Evolutionary conservation across 1,284 basidiomycete genomes (phyloP), one percentile per base, ranked within the genome.

Genomic region (Boletus sp.): DNA sequence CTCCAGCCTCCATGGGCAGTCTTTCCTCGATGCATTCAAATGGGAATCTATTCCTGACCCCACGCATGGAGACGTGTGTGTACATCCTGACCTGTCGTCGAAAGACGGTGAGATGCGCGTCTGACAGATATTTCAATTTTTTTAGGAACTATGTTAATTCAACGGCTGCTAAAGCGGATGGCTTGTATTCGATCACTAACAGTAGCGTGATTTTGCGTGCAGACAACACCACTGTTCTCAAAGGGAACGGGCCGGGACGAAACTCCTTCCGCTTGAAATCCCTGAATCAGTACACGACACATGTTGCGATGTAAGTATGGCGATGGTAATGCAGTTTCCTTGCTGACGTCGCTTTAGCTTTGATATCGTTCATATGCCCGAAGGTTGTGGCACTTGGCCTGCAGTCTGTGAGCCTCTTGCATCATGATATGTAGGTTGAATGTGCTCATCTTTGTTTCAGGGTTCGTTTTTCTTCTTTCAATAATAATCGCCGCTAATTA

Each of bases 131-230:
- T 3, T 15, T n/a, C 15, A 6, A 4, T 27, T n/a, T 43, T n/a
- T 44, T 37, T 46, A 84, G 82, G 20, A 83, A 81, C 63, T 85
- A 85, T 58, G 80, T 84, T 42, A 62, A 76, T 60, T 63, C 75
- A 52, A 53, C 69, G 3, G 81, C 78, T 0, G 82, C 83, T 1
- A 56, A 67, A 44, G 66, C 66, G 31, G 64, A 76, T 31, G 81
- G 82, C 59, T 65, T 84, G 51, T 80, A 81, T 9, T 82, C 73
- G 54, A 72, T 80, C 1, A 74, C 74, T n/a, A 71, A 67, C 12
- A 67, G 77, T 61, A 74, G 73, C 31, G 82, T 84, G 57, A 73
- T 80, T 39, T 60, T 77, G 51, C 70, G 74, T 6, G 72, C 69
- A 0, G 75, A 76, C 48, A 54, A 67, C 49, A 71, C 65, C 4